Base-by-base conservation (phyloP, 176 grass and related monocot species). In the Bonia amplexicaulis region DNA sequence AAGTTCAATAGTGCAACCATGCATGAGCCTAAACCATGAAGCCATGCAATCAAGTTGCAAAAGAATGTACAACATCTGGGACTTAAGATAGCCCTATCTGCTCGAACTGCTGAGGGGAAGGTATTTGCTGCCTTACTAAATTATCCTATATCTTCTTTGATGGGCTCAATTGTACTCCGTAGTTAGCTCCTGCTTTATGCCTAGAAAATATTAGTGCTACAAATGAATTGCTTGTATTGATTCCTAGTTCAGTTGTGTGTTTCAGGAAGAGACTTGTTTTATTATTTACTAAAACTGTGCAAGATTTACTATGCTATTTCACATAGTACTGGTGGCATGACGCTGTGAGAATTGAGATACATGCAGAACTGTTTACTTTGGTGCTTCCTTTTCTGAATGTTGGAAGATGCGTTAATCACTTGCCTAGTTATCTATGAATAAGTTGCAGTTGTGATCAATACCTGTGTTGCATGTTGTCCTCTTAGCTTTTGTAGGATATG, bases 1-100 rank as follows among this genome's bases (percentile, higher is more conserved):
- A n/a, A n/a, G n/a, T n/a, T n/a, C n/a, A n/a, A n/a, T n/a, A 92
- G 91, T 82, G 93, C 91, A 44, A 86, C 85, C 40, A 91, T 92
- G 84, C 95, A 98, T 95, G 95, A 87, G 42, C 91, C 95, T 73
- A 94, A 98, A 84, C 93, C 93, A 87, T 62, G 93, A 64, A 95
- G 91, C 73, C 95, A 98, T 88, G 91, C 91, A 19, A 88, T 95
- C 80, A 95, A 98, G 76, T 87, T 91, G 59, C 92, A 91, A 73
- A 98, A 98, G 93, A 98, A 95, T 84, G 93, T 98, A 57, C 63
- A 83, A 0, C 89, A 77, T 49, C 71, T 98, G 29, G 91, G 91
- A 81, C 91, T 93, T 72, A 97, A 97, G 87, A 92, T 97, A 75
- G 95, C 95, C 15, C 79, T 98, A 62, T 98, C 93, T 66, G 91